Evolutionary conservation across 192 early-diverging fungal species (phyloP).

Genomic region (Backusella macrospora): DNA sequence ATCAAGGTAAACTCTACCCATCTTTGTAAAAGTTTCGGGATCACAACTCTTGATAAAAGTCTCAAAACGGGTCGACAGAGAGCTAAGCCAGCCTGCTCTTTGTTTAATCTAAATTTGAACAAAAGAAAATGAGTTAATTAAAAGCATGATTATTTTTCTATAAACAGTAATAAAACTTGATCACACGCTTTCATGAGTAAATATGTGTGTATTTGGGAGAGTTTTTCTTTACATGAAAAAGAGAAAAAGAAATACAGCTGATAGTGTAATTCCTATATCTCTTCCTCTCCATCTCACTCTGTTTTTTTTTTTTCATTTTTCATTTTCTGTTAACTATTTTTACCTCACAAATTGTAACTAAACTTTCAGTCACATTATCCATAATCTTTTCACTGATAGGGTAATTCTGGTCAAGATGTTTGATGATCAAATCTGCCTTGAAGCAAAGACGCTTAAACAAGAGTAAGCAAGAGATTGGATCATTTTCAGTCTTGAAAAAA

Average conservation of each 20-base stretch:
- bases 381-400: conserved; percentile 60
- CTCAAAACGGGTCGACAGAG: conserved; percentile 66
- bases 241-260: no score
- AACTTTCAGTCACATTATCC: conserved; percentile 50
- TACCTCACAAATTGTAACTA: conserved; percentile 57
- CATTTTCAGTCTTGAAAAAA: conserved; percentile 80
- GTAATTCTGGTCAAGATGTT: conserved; percentile 66
- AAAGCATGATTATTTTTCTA: conserved; percentile 6
- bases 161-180: no score
- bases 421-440: conserved; percentile 76
- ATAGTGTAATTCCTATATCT: no score
- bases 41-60: conserved; percentile 66
- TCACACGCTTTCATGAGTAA: neutral
- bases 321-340: neutral
- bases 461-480: conserved; percentile 71
- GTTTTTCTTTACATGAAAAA: no score
- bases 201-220: no score
- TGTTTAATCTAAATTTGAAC: conserved; percentile 52
- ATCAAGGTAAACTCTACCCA: conserved; percentile 77
- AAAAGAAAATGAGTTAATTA: neutral
- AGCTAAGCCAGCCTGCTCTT: conserved; percentile 66
- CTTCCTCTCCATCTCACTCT: no score
- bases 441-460: conserved; percentile 79
- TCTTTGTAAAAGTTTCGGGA: conserved; percentile 68
- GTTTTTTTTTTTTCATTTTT: no score